phyloP scores from a whole-genome alignment of 2,329 filamentous ascomycete genomes.

The Pezizomycotina sp. region DNA sequence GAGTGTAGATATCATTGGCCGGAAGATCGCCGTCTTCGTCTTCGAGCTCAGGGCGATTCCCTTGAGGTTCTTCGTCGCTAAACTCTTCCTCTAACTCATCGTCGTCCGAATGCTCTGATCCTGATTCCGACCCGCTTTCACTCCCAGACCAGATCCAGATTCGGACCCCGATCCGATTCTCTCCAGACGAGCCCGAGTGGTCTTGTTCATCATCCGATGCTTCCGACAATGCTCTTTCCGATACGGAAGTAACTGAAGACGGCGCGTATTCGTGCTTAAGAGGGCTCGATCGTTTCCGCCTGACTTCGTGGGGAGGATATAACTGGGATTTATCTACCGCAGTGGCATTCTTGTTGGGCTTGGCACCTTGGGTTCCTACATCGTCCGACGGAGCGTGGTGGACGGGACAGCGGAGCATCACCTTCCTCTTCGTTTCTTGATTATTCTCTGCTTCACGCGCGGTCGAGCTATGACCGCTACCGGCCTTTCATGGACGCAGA shows the following conservation, averaged over 20 bases:
- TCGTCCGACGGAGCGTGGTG: no score
- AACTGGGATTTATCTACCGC: no score
- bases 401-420: no score
- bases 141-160: conserved; percentile 7
- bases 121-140: conserved; percentile 34
- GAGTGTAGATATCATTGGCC: conserved; percentile 40
- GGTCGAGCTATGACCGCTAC: no score
- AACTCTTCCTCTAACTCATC: conserved; percentile 41
- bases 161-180: conserved; percentile 25
- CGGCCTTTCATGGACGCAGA: no score
- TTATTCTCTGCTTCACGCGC: no score
- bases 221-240: conserved; percentile 44
- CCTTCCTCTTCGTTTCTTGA: no score
- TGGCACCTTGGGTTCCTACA: no score
- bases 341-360: conserved; percentile 35
- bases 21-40: conserved; percentile 31
- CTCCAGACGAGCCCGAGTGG: conserved; percentile 36
- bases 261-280: conserved; percentile 95
- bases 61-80: conserved; percentile 17
- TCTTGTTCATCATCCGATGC: conserved; percentile 41
- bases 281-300: conserved; percentile 63
- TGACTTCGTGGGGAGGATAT: no score
- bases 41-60: conserved; percentile 42
- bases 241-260: conserved; percentile 50
- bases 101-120: conserved; percentile 34